A percentile compares a stretch with the other conserved stretches of the same genome.
Conservation (phyloP, 2,329 filamentous ascomycete species). For the Xylariaceae sp. region DNA sequence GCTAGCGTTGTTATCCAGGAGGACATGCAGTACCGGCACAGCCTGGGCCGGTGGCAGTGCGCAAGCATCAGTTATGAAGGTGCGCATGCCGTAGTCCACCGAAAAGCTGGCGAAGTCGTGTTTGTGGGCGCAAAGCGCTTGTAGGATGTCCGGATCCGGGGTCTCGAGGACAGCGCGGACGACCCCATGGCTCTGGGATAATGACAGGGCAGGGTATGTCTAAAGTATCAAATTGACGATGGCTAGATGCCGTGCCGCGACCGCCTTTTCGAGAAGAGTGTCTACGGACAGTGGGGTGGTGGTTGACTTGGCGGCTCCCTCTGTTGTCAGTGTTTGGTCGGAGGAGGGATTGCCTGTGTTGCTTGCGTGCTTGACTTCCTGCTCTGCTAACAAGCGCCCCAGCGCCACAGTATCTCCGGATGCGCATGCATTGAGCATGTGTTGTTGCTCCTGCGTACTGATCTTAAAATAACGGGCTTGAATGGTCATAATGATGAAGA, state of each 20-base stretch:
- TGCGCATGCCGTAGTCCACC: neutral
- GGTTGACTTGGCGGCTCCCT: no score
- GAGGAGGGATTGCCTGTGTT: no score
- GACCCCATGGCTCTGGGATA: neutral
- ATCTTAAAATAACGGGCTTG: no score
- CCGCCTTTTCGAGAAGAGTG: neutral
- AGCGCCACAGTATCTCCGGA: no score
- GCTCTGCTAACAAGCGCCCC: no score
- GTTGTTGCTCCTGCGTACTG: no score
- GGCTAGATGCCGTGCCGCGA: neutral
- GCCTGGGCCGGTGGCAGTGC: neutral
- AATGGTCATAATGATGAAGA: no score
- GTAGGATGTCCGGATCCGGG: neutral
- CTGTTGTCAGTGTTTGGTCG: no score
- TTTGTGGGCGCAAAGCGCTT: neutral
- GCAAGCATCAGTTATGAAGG: slow-evolving; percentile 1
- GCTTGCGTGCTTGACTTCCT: no score
- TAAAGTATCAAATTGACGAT: neutral
- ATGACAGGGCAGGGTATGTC: neutral
- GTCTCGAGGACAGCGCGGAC: neutral
- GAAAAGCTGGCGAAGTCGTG: neutral
- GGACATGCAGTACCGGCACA: slow-evolving; percentile 8
- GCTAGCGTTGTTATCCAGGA: neutral
- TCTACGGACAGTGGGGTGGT: no score
- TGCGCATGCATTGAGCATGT: no score